Percentiles rank a stretch among this genome's conserved stretches.
Conservation (phyloP, 1,139 yeast species). For the Kluyveromyces sp. region DNA sequence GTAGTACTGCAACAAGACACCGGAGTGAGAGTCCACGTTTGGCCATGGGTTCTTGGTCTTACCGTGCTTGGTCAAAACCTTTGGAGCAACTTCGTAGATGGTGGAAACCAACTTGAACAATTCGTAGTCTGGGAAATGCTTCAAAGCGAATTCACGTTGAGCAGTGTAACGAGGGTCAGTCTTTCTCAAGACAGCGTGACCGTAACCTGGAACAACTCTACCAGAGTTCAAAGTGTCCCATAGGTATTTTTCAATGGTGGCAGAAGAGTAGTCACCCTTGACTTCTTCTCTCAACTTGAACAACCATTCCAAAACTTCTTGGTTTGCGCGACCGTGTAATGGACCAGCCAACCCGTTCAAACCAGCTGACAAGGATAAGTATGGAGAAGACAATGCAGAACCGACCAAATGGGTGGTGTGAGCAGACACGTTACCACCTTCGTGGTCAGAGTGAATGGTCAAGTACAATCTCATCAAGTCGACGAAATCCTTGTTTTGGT, state of each 20-base stretch:
- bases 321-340: conserved; percentile 40
- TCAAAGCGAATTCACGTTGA: conserved; percentile 91
- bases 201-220: conserved; percentile 42
- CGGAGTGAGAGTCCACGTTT: conserved; percentile 96
- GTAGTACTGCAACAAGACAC: conserved; percentile 94
- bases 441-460: conserved; percentile 42
- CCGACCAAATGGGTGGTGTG: conserved; percentile 41
- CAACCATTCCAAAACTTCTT: conserved; percentile 39
- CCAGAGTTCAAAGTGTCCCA: conserved; percentile 38
- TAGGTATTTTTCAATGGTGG: conserved; percentile 33
- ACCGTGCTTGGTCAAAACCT: conserved; percentile 91
- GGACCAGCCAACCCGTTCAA: conserved; percentile 42
- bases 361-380: conserved; percentile 37
- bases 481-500: conserved; percentile 36
- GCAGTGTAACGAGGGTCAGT: conserved; percentile 57
- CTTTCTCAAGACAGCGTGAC: conserved; percentile 40
- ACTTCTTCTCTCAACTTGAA: conserved; percentile 33
- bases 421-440: conserved; percentile 43
- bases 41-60: conserved; percentile 99
- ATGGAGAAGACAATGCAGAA: conserved; percentile 38
- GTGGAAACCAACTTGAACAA: conserved; percentile 83
- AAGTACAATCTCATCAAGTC: conserved; percentile 39
- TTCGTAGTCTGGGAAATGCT: conserved; percentile 96
- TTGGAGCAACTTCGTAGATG: conserved; percentile 92
- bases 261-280: conserved; percentile 29